Evolutionary conservation across 768 basidiomycete species (phyloP).

Genomic region (Tephrocybe sp.): DNA sequence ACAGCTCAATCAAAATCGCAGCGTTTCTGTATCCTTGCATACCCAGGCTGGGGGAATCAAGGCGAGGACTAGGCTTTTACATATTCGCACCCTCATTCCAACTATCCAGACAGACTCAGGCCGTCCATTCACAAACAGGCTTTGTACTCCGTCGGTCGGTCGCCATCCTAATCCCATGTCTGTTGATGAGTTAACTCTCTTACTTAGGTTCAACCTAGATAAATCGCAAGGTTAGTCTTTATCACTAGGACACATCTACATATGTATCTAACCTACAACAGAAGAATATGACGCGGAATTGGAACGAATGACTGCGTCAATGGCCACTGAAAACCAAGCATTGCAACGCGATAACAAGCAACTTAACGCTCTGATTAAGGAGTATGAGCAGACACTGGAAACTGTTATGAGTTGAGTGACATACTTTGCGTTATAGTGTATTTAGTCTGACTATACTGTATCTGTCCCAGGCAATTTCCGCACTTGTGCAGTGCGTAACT

Average conservation of each 20-base stretch:
- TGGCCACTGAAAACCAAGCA: conserved; percentile 79
- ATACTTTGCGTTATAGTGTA: neutral
- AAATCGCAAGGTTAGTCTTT: conserved; percentile 67
- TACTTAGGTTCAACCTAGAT: conserved; percentile 80
- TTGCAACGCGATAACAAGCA: conserved; percentile 97
- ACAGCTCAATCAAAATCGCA: conserved; percentile 79
- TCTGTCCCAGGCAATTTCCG: conserved; percentile 73
- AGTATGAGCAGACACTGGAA: conserved; percentile 96
- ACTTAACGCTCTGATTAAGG: conserved; percentile 84
- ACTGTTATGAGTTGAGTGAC: conserved; percentile 75
- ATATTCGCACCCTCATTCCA: neutral
- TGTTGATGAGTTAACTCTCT: neutral
- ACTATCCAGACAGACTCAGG: conserved; percentile 62
- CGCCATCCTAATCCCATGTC: conserved; percentile 8
- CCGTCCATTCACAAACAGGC: conserved; percentile 86
- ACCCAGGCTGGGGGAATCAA: conserved; percentile 76
- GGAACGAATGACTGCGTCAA: conserved; percentile 81
- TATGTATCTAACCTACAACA: conserved; percentile 31
- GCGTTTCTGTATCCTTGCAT: conserved; percentile 70
- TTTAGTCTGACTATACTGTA: neutral
- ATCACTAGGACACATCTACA: neutral
- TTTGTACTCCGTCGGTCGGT: conserved; percentile 82
- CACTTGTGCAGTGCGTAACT: conserved; percentile 76
- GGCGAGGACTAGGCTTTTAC: conserved; percentile 39
- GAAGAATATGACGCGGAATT: conserved; percentile 90